These are phyloP conservation scores for Brachypodium distachyon DNA, from an alignment of 202 grass and related monocot species.

Conservation along the genomic window DNA sequence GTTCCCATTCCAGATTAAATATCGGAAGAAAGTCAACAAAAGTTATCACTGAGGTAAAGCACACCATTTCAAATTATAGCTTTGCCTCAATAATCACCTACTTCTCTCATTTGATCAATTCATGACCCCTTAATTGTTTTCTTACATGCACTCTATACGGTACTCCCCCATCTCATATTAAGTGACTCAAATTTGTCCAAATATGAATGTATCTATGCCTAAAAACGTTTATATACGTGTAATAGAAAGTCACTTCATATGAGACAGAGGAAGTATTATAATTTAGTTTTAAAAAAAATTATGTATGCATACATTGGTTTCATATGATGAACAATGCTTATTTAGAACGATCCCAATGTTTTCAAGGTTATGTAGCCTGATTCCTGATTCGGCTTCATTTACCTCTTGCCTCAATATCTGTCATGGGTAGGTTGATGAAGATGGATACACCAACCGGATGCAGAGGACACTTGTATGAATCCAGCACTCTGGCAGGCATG, in stretches of 20 bases:
- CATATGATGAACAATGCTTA: background rate
- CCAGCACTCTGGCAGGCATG: background rate
- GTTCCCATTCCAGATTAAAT: conserved; percentile 12
- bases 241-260: too few relatives aligned
- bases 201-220: too few relatives aligned
- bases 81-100: background rate
- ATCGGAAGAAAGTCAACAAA: conserved; percentile 43
- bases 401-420: background rate
- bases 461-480: conserved; percentile 4
- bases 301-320: background rate
- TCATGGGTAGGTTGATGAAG: conserved; percentile 25
- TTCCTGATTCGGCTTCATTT: background rate
- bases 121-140: background rate
- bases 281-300: background rate
- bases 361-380: background rate
- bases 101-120: background rate
- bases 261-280: too few relatives aligned
- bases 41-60: conserved; percentile 48
- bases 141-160: background rate
- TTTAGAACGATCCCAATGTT: background rate
- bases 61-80: background rate
- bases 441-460: conserved; percentile 10
- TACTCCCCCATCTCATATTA: too few relatives aligned
- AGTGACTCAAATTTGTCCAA: too few relatives aligned
- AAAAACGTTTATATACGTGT: too few relatives aligned